Evolutionary conservation across 2,329 filamentous ascomycete species (phyloP).

Genomic region (Grosmannia huntii): DNA sequence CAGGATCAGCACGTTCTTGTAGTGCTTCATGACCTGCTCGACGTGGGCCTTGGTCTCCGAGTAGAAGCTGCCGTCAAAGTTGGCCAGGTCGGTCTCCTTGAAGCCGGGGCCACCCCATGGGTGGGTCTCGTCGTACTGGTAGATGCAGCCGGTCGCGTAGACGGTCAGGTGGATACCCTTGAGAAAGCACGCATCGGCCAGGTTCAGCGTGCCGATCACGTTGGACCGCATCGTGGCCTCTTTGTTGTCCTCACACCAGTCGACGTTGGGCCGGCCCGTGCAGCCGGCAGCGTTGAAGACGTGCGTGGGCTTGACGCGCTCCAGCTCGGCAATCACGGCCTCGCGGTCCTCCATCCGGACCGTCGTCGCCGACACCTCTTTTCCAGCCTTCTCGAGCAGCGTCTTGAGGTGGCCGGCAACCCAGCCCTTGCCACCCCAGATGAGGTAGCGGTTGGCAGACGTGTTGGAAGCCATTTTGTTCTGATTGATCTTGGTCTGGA

Average conservation of each 20-base stretch:
- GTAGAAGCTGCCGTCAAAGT: constrained; percentile 57
- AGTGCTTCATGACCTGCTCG: constrained; percentile 51
- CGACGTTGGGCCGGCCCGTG: constrained; percentile 55
- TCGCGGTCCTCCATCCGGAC: constrained; percentile 53
- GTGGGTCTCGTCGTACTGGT: constrained; percentile 48
- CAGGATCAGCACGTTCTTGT: constrained; percentile 48
- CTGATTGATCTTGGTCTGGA: background rate
- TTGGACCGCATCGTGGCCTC: constrained; percentile 55
- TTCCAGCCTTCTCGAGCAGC: constrained; percentile 45
- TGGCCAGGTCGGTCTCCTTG: constrained; percentile 48
- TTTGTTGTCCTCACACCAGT: constrained; percentile 60
- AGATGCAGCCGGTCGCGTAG: constrained; percentile 56
- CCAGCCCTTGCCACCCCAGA: constrained; percentile 54
- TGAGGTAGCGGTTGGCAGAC: constrained; percentile 37
- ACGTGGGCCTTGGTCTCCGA: constrained; percentile 53
- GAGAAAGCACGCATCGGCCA: constrained; percentile 48
- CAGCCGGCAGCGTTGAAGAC: constrained; percentile 54
- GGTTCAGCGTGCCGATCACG: constrained; percentile 50
- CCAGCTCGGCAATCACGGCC: constrained; percentile 41
- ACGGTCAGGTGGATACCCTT: constrained; percentile 50
- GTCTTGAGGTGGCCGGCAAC: constrained; percentile 47
- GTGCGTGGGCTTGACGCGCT: constrained; percentile 48
- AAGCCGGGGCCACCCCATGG: constrained; percentile 48
- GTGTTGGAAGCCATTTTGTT: constrained; percentile 9
- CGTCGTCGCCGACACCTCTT: constrained; percentile 47